Conservation (phyloP, 2,329 filamentous ascomycete genomes). For the Colletotrichum agaves region DNA sequence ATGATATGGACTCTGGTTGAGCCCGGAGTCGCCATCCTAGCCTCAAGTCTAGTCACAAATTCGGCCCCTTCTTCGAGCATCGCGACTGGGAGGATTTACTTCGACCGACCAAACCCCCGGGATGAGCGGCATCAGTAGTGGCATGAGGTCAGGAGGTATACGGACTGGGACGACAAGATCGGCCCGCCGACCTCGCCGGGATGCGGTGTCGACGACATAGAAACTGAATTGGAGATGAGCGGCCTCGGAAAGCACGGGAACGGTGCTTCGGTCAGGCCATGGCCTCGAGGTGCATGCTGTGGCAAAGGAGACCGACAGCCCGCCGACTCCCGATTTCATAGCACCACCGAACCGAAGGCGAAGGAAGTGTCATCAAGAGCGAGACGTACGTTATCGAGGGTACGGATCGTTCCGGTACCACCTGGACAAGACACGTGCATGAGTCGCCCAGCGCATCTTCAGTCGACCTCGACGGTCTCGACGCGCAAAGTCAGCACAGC, state of each 20-base stretch:
- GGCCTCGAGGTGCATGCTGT: neutral
- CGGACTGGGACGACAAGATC: conserved; percentile 46
- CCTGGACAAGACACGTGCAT: conserved; percentile 37
- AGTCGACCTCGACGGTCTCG: conserved; percentile 39
- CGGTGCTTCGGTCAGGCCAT: neutral
- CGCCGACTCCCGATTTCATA: neutral
- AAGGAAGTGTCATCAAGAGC: conserved; percentile 42
- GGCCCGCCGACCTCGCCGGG: conserved; percentile 44
- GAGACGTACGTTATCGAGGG: conserved; percentile 52
- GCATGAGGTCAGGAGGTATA: conserved; percentile 44
- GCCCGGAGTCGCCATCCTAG: conserved; percentile 65
- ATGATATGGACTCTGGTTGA: conserved; percentile 69
- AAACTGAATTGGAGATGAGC: conserved; percentile 48
- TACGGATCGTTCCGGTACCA: conserved; percentile 34
- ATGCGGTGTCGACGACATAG: conserved; percentile 51
- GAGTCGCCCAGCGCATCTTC: conserved; percentile 43
- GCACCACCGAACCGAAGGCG: neutral
- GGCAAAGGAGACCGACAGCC: neutral
- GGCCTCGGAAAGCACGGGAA: conserved; percentile 8
- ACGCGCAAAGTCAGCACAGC: conserved; percentile 40
- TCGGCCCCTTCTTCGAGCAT: conserved; percentile 62
- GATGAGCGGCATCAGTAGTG: conserved; percentile 42
- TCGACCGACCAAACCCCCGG: conserved; percentile 50
- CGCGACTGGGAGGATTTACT: conserved; percentile 59
- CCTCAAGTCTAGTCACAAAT: conserved; percentile 64